Base-by-base conservation (phyloP, 345 rosid species). In the Jatropha curcas region DNA sequence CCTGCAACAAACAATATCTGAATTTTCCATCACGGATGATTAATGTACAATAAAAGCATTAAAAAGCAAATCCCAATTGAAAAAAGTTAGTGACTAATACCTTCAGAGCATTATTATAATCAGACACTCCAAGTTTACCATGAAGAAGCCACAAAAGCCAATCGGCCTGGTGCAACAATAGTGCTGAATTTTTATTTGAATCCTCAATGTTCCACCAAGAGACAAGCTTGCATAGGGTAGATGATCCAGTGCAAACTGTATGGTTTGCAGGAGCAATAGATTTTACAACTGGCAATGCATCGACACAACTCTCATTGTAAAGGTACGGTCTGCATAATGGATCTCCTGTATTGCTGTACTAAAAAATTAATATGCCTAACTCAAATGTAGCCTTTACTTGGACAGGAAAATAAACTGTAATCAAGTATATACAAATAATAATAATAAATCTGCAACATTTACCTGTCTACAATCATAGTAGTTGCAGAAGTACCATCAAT, bases 401-500 rank as follows among this genome's bases (percentile, higher is more conserved):
- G 60, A 60, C 34, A 55, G 12, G 8, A 19, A 34, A 61, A 72
- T 2, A 28, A 27, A 12, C 35, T n/a, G n/a, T n/a, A 27, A 39
- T 9, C 27, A 37, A 71, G 62, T 16, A 37, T 37, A 61, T 41
- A 2, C 7, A 1, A 41, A 41, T 2, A 41, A 7, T 2, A 41
- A 41, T 2, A 41, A 66, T 28, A 48, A 60, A 12, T 48, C 34
- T 19, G 53, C 43, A 64, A 22, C 50, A 76, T 43, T 52, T 34
- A 91, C 98, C 97, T 83, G 83, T 90, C 86, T 59, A 94, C 76
- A 50, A 94, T 86, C 74, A 94, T 79, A 13, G 97, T 90, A 60
- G 98, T 92, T 1, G 98, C 97, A 70, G 97, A 94, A 74, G 98
- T 94, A 43, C 97, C 98, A 82, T 94, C 96, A 31, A 90, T 83